Evolutionary conservation across 1,139 yeast species (phyloP), one percentile per base, ranked within the genome.

Genomic region (Meyerozyma elateridarum): DNA sequence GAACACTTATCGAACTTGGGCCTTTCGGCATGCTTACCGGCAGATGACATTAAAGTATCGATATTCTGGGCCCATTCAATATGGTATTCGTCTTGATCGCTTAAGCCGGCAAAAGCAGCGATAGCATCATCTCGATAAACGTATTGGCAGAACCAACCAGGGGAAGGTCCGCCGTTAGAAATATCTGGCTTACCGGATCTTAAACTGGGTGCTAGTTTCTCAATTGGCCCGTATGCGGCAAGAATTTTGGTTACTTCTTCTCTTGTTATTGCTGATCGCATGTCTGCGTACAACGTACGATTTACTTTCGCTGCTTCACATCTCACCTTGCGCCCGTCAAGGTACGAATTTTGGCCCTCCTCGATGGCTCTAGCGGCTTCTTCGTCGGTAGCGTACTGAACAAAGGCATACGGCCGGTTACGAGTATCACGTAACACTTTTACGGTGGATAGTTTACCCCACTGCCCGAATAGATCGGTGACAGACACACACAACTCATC

Each of bases 231-330:
- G 59, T 69, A 85, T 20, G 63, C 54, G 3, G 57, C 53, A 35
- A 83, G 54, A 21, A 61, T 45, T 2, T 52, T 51, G 32, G 51
- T 56, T 25, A 83, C 59, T 5, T 61, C 51, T 8, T 41, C 41
- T 25, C 58, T 59, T 8, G 48, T 34, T 11, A 59, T 36, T 1
- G 44, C 39, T n/a, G n/a, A n/a, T n/a, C n/a, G n/a, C n/a, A n/a
- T n/a, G 18, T 4, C 8, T 15, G 17, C 17, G 49, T 77, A 83
- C 33, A 89, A 62, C 9, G 96, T 88, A 42, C 96, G 69, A 56
- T 89, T 89, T 28, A 88, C 96, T 48, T 84, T 79, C 1, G 97
- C 97, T 11, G 79, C 81, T 55, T 89, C 96, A 58, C 95, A 85
- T 37, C 96, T 72, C 35, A 89, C 75, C 7, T 75, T 67, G 49